A percentile compares a stretch with the other conserved stretches of the same genome.
Conservation (phyloP, 495 filamentous ascomycete genomes). For the Penicillium pulvis region DNA sequence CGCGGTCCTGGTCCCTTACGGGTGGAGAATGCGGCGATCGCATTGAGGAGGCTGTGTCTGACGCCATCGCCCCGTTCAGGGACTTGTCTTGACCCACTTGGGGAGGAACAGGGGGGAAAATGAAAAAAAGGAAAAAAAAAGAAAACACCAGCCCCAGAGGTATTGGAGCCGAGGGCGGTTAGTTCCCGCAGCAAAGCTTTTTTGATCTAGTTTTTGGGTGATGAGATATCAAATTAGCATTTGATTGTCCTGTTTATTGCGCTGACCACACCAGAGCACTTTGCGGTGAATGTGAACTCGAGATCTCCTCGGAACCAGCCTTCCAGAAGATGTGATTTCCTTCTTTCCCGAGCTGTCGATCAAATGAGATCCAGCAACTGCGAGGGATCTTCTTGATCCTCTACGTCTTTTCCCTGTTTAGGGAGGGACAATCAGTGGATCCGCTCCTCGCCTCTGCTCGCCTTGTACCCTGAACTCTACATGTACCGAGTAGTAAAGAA, state of each 20-base stretch:
- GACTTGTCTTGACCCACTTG: constrained; percentile 7
- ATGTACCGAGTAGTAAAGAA: neutral
- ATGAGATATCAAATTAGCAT: neutral
- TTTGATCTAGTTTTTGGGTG: constrained; percentile 4
- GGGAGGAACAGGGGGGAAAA: constrained; percentile 9
- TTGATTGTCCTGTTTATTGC: neutral
- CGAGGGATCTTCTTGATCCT: constrained; percentile 9
- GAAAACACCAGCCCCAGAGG: neutral
- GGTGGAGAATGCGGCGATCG: constrained; percentile 51
- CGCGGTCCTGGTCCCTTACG: constrained; percentile 41
- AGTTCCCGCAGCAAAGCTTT: constrained; percentile 11
- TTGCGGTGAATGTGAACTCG: neutral
- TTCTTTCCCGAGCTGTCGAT: constrained; percentile 6
- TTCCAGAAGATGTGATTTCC: constrained; percentile 5
- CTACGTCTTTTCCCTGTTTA: constrained; percentile 8
- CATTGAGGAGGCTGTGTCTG: constrained; percentile 31
- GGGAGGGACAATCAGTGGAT: constrained; percentile 15
- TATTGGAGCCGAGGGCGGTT: constrained; percentile 5
- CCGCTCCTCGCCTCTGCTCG: constrained; percentile 3
- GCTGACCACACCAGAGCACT: neutral
- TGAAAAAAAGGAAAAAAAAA: neutral
- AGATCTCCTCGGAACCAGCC: neutral
- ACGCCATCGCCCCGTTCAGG: constrained; percentile 34
- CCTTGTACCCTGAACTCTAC: constrained; percentile 8
- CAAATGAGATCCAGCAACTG: constrained; percentile 9